Evolutionary conservation across 768 basidiomycete genomes (phyloP).

Genomic region (Pleurotus cornucopiae): DNA sequence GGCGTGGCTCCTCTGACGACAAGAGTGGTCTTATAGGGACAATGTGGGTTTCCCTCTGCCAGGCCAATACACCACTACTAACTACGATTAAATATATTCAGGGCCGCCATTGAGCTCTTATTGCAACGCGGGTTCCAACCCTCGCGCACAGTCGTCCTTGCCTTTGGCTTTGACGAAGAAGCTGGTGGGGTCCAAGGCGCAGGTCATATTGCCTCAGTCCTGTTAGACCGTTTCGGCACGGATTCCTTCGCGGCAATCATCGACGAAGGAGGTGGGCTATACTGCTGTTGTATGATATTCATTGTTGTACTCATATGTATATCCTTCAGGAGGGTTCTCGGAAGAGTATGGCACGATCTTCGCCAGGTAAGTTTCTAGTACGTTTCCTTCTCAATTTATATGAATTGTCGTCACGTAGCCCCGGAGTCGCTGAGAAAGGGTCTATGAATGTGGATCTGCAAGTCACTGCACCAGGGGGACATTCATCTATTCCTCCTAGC

Average conservation of each 20-base stretch:
- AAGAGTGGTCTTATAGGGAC: conserved; percentile 67
- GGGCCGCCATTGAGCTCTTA: conserved; percentile 59
- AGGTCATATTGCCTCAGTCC: conserved; percentile 34
- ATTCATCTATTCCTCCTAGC: conserved; percentile 77
- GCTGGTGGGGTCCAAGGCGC: conserved; percentile 59
- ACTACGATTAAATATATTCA: conserved; percentile 12
- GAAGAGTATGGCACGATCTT: conserved; percentile 51
- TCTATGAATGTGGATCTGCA: conserved; percentile 56
- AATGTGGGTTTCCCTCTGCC: conserved; percentile 35
- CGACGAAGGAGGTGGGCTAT: conserved; percentile 78
- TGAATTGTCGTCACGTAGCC: conserved; percentile 17
- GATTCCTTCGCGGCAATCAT: conserved; percentile 74
- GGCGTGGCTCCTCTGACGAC: conserved; percentile 70
- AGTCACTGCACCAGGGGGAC: conserved; percentile 71
- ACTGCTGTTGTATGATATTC: too few relatives aligned
- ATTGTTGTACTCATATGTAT: not conserved
- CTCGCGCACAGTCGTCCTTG: conserved; percentile 53
- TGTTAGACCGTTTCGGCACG: conserved; percentile 62
- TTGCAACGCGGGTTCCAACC: conserved; percentile 60
- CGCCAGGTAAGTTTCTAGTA: conserved; percentile 26
- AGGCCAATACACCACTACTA: too few relatives aligned
- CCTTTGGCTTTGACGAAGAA: conserved; percentile 80
- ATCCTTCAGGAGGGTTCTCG: conserved; percentile 33
- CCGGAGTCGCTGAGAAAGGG: conserved; percentile 74
- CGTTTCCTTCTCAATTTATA: too few relatives aligned